Conservation (phyloP, 176 grass and related monocot species). For the Ensete glaucum region DNA sequence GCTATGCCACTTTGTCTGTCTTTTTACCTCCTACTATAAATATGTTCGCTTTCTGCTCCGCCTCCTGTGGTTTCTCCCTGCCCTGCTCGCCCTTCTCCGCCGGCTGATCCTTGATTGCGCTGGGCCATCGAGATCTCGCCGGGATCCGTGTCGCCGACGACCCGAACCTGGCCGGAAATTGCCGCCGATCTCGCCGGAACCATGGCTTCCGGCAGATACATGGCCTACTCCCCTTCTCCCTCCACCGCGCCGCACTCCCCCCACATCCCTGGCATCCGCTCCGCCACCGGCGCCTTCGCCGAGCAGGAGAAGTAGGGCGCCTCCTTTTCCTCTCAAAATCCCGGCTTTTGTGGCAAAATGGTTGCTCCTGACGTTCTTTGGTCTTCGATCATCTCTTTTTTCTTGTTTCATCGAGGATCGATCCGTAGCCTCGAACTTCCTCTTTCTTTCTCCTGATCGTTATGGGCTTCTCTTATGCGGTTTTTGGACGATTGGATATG, state of each 20-base stretch:
- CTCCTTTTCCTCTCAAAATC: background rate
- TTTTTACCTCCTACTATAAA: conserved; percentile 1
- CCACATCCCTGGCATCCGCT: conserved; percentile 51
- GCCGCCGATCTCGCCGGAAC: conserved; percentile 12
- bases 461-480: background rate
- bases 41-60: background rate
- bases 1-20: too few species aligned
- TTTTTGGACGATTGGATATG: conserved; percentile 1
- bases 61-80: background rate
- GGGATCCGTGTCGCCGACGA: background rate
- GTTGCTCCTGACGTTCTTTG: background rate
- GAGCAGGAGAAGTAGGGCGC: conserved; percentile 80
- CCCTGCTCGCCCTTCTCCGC: background rate
- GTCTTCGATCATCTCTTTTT: conserved; percentile 16
- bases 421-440: background rate
- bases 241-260: conserved; percentile 86
- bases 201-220: conserved; percentile 82
- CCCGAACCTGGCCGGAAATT: background rate
- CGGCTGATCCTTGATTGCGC: background rate
- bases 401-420: background rate
- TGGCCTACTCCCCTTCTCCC: conserved; percentile 92
- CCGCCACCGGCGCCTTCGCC: conserved; percentile 35
- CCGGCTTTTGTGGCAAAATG: background rate
- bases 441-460: background rate
- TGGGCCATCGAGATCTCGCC: background rate